Percentiles rank a stretch among this genome's conserved stretches.
Evolutionary conservation across 2,329 filamentous ascomycete species (phyloP).

Genomic region (Sarocladiaceae sp.): DNA sequence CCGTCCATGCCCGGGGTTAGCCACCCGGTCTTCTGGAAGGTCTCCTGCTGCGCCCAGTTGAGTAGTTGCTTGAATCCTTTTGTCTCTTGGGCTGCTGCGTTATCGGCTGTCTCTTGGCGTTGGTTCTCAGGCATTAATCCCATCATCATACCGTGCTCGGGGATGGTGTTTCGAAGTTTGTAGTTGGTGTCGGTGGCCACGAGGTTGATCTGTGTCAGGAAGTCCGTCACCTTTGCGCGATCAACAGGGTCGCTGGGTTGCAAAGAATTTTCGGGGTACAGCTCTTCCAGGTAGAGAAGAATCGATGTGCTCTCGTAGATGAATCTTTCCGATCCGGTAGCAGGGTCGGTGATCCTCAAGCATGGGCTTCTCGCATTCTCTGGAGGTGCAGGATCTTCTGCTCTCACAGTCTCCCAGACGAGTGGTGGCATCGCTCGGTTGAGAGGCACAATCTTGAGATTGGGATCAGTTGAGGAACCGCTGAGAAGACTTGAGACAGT

Average conservation of each 20-base stretch:
- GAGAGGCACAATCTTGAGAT: neutral
- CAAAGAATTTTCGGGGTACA: neutral
- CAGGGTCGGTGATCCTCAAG: neutral
- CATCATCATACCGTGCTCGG: neutral
- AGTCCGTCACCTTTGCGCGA: neutral
- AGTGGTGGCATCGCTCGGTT: neutral
- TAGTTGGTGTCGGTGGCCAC: neutral
- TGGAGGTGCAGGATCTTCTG: neutral
- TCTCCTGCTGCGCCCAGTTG: neutral
- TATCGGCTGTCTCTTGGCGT: neutral
- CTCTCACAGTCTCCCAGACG: neutral
- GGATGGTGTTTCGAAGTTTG: neutral
- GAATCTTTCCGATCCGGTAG: neutral
- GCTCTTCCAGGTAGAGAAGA: slow-evolving; percentile 2
- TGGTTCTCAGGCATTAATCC: neutral
- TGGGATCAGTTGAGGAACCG: neutral
- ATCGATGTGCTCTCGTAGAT: slow-evolving; percentile 6
- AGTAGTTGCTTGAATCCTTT: neutral
- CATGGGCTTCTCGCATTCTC: neutral
- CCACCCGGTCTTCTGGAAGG: neutral
- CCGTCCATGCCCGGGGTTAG: slow-evolving; percentile 1
- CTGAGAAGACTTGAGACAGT: neutral
- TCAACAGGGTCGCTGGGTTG: neutral
- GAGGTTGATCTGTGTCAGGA: neutral
- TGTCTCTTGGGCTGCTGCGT: neutral